Base-by-base conservation (phyloP, 495 filamentous ascomycete genomes). In the Penicillium manginii region DNA sequence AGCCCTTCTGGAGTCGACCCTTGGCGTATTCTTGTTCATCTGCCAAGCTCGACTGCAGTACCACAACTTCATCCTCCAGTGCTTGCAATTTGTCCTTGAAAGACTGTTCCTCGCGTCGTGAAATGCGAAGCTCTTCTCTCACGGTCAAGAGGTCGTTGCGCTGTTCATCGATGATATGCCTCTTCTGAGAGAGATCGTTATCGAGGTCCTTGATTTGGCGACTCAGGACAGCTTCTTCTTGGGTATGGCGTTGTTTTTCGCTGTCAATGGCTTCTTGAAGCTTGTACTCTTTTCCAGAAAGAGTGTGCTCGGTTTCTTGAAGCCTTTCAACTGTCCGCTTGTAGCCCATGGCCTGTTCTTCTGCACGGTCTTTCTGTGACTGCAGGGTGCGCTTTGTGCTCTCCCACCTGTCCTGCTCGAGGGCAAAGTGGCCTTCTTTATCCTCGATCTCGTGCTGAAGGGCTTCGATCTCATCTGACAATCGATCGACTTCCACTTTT, bases 41-140 rank as follows among this genome's bases (percentile, higher is more conserved):
- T 58, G 92, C 89, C 43, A 92, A 70, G 51, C 82, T 88, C 18
- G 81, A 80, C 65, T 92, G 90, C 31, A 93, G 73, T 35, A 93
- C 83, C 49, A 92, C 85, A 11, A 93, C 79, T 66, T 96, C 91
- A 59, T 93, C 90, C 66, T 93, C 89, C 15, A 96, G 68, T n/a
- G 80, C 84, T 60, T 90, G 84, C 9, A 89, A 74, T 62, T 88
- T 91, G 47, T 91, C 87, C 42, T 78, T 77, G 29, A 91, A 75
- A 1, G 77, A 71, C 52, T 83, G 80, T 70, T 86, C 83, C 37
- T 88, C 85, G 15, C 88, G 83, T 62, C 86, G 81, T 48, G 83
- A 83, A 48, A 87, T 72, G 26, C 87, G 86, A 11, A 91, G 80
- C 17, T 92, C 87, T 62, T 93, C 88, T 45, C 82, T 83, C 22